These are phyloP conservation scores for Pseudogymnoascus sp. DNA, from an alignment of 2,329 filamentous ascomycete species.

Conservation along the genomic window DNA sequence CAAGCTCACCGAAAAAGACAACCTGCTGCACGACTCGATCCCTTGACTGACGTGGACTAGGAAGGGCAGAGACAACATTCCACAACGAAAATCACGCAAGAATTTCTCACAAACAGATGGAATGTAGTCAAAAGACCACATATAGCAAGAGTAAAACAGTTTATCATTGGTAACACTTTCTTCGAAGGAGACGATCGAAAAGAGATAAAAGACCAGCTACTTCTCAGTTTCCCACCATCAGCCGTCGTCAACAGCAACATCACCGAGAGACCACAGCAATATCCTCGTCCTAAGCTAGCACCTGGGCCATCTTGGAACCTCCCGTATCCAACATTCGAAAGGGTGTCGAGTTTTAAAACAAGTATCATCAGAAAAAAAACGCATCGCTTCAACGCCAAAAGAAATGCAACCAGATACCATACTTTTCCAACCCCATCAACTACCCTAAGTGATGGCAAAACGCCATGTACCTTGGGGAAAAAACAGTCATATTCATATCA, in stretches of 20 bases:
- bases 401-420: background rate
- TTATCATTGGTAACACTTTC: background rate
- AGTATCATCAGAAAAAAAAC: background rate
- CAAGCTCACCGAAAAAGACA: background rate
- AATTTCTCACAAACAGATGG: background rate
- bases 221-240: background rate
- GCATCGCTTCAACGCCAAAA: background rate
- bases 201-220: slow-evolving; percentile 1
- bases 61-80: background rate
- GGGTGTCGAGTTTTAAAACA: background rate
- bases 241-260: slow-evolving; percentile 1
- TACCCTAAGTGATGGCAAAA: background rate
- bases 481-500: background rate
- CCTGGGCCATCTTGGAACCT: background rate
- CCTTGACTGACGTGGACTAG: background rate
- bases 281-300: background rate
- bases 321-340: background rate
- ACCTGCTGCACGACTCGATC: background rate
- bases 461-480: background rate
- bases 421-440: background rate
- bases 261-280: background rate
- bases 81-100: background rate
- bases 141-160: background rate
- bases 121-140: background rate
- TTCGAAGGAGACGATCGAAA: background rate